Evolutionary conservation across 106 monocot genomes (phyloP).

Genomic region (Triglochin maritima): DNA sequence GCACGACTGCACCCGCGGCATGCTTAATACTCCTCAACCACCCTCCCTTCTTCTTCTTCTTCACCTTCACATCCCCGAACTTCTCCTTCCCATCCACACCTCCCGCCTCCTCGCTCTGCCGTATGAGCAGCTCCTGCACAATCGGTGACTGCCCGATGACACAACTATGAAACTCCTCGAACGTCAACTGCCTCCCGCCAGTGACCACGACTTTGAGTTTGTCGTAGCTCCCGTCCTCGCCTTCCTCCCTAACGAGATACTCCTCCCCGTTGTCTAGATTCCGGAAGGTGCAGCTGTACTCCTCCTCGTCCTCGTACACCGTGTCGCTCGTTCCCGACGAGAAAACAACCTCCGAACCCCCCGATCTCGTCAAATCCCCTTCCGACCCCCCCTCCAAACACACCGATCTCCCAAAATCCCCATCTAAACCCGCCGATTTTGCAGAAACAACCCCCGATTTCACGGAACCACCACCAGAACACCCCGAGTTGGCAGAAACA

Average conservation of each 20-base stretch:
- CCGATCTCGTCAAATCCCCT: constrained; percentile 13
- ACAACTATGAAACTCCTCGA: constrained; percentile 76
- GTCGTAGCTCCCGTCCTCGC: constrained; percentile 53
- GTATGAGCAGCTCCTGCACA: constrained; percentile 78
- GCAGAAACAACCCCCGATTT: not conserved
- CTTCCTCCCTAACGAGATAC: constrained; percentile 64
- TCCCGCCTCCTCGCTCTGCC: constrained; percentile 35
- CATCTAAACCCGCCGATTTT: not conserved
- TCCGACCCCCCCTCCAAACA: not conserved
- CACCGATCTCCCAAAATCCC: not conserved
- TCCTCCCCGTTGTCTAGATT: constrained; percentile 76
- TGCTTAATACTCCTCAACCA: constrained; percentile 66
- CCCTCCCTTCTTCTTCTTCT: constrained; percentile 43
- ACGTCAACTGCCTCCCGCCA: constrained; percentile 51
- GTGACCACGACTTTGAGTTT: constrained; percentile 48
- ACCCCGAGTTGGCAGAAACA: constrained; percentile 3
- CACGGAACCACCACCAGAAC: not conserved
- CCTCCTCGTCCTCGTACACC: constrained; percentile 7
- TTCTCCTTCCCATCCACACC: not conserved
- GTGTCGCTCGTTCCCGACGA: not conserved
- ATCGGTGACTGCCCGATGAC: constrained; percentile 71
- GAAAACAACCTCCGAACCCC: constrained; percentile 20
- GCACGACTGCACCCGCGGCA: constrained; percentile 36
- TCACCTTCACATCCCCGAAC: constrained; percentile 1
- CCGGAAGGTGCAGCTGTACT: constrained; percentile 46